Conservation (phyloP, 106 monocot genomes). For the Dendrobium officinale region DNA sequence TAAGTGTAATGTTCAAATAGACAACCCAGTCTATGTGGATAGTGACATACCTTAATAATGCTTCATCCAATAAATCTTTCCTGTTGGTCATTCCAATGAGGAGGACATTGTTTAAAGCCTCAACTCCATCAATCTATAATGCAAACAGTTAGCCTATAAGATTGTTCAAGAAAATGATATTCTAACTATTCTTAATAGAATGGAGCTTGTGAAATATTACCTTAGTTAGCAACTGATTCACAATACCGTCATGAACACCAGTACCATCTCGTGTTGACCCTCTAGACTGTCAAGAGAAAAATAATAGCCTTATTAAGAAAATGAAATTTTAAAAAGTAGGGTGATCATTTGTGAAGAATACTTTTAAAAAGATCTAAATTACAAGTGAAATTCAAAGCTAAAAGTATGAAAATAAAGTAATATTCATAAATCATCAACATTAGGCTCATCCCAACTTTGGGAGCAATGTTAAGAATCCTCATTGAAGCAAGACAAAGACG, state of each 20-base stretch:
- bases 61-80: constrained; percentile 97
- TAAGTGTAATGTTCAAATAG: not conserved
- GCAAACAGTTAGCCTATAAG: constrained; percentile 17
- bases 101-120: constrained; percentile 91
- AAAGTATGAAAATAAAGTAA: no score
- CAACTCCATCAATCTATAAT: constrained; percentile 97
- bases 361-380: no score
- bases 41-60: constrained; percentile 62
- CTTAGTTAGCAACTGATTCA: constrained; percentile 99
- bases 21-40: not conserved
- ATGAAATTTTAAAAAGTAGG: no score
- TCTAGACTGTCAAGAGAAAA: constrained; percentile 56
- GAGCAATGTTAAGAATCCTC: no score
- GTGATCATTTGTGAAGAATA: no score
- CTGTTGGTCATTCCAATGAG: constrained; percentile 99
- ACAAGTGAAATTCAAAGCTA: no score
- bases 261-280: constrained; percentile 98
- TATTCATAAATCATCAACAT: no score
- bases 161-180: not conserved
- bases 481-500: no score
- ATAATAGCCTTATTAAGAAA: not conserved
- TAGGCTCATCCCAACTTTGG: no score
- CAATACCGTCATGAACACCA: constrained; percentile 97
- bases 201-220: constrained; percentile 22
- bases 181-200: not conserved